phyloP scores from a whole-genome alignment of 331 rosid species.

The Saraca asoca region DNA sequence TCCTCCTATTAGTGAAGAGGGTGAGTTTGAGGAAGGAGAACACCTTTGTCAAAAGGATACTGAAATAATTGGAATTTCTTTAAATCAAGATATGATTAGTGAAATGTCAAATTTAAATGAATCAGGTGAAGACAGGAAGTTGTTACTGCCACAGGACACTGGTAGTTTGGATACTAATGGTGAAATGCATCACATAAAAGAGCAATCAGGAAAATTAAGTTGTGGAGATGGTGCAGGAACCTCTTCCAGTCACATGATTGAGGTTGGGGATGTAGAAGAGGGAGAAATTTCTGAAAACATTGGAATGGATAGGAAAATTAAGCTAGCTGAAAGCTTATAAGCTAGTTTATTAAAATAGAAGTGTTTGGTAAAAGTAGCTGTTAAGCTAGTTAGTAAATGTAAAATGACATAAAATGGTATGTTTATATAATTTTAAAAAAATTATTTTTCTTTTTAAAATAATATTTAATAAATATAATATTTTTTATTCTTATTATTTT shows the following conservation, averaged over 20 bases:
- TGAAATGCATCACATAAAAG: constrained; percentile 34
- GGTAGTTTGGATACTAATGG: constrained; percentile 20
- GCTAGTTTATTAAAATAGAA: too few relatives aligned
- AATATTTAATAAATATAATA: too few relatives aligned
- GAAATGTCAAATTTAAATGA: constrained; percentile 25
- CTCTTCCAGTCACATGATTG: constrained; percentile 32
- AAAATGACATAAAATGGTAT: too few relatives aligned
- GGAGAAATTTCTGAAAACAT: constrained; percentile 74
- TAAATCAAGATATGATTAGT: constrained; percentile 31
- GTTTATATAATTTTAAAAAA: too few relatives aligned
- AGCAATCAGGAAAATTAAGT: constrained; percentile 29
- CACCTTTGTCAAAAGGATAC: constrained; percentile 30
- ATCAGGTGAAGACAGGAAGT: constrained; percentile 11
- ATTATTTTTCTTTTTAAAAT: too few relatives aligned
- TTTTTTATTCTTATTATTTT: too few relatives aligned
- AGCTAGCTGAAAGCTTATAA: too few relatives aligned
- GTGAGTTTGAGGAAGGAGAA: constrained; percentile 40
- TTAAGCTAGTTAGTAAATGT: too few relatives aligned
- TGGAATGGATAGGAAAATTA: constrained; percentile 36
- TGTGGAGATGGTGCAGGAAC: constrained; percentile 14
- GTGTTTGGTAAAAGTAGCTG: too few relatives aligned
- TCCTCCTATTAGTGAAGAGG: constrained; percentile 37
- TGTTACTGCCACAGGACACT: constrained; percentile 18
- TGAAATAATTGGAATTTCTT: constrained; percentile 26
- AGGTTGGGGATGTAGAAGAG: constrained; percentile 63